A percentile compares a stretch with the other conserved stretches of the same genome.
Evolutionary conservation across 2,329 filamentous ascomycete species (phyloP).

Genomic region (Amesomyces nigricolor): DNA sequence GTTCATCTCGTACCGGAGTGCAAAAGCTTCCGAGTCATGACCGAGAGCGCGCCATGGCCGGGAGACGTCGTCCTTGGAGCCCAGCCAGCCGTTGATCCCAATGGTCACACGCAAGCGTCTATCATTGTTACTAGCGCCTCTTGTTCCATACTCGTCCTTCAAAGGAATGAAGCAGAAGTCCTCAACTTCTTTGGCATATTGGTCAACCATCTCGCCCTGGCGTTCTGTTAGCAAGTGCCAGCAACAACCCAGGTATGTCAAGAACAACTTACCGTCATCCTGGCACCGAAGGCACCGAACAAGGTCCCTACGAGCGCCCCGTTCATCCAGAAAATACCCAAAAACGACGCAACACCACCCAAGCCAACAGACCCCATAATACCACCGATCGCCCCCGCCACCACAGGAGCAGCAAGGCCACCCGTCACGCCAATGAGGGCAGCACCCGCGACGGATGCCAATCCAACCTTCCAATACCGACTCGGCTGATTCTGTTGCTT

Average conservation of each 20-base stretch:
- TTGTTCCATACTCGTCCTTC: conserved; percentile 39
- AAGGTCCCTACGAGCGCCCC: conserved; percentile 78
- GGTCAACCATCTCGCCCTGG: conserved; percentile 74
- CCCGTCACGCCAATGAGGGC: conserved; percentile 88
- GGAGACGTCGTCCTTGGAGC: conserved; percentile 65
- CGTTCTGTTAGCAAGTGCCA: not conserved
- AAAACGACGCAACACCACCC: conserved; percentile 77
- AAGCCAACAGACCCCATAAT: conserved; percentile 81
- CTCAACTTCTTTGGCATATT: conserved; percentile 80
- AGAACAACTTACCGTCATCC: conserved; percentile 48
- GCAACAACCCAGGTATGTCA: no score
- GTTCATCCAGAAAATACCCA: conserved; percentile 82
- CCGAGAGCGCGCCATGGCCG: conserved; percentile 74
- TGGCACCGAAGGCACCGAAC: conserved; percentile 84
- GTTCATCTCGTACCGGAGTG: conserved; percentile 75
- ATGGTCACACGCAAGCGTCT: conserved; percentile 71
- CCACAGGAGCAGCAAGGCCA: conserved; percentile 80
- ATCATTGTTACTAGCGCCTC: conserved; percentile 29
- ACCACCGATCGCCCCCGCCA: conserved; percentile 78
- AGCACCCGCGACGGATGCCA: conserved; percentile 83
- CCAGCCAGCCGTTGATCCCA: conserved; percentile 82
- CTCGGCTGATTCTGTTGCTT: conserved; percentile 63
- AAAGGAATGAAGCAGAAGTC: conserved; percentile 77
- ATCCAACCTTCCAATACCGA: conserved; percentile 82
- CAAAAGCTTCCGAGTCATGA: conserved; percentile 71